Percentiles rank a stretch among this genome's conserved stretches.
These are phyloP conservation scores for Ascochyta fabae DNA, from an alignment of 2,329 filamentous ascomycete species.

Conservation along the genomic window DNA sequence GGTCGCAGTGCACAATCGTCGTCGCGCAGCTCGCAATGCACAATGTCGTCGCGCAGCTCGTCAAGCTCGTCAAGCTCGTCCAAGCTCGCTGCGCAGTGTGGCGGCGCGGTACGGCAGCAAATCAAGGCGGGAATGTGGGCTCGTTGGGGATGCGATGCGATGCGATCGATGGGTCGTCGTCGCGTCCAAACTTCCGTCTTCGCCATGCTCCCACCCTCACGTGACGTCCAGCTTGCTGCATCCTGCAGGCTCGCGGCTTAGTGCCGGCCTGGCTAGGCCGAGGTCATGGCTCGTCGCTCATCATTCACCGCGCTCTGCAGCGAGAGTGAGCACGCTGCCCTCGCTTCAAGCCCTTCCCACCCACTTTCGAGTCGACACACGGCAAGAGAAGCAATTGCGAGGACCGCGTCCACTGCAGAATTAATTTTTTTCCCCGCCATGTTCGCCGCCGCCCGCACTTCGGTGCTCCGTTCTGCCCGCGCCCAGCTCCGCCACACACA, in stretches of 20 bases:
- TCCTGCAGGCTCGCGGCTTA: neutral
- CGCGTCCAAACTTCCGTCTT: slow-evolving; percentile 35
- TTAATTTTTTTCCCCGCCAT: no score
- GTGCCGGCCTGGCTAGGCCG: slow-evolving; percentile 9
- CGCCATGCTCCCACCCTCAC: slow-evolving; percentile 39
- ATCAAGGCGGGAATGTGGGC: slow-evolving; percentile 31
- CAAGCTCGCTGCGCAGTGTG: slow-evolving; percentile 7
- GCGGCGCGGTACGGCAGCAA: slow-evolving; percentile 14
- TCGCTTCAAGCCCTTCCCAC: no score
- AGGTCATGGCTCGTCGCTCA: slow-evolving; percentile 6
- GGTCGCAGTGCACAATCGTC: no score
- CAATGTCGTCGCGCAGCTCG: slow-evolving; percentile 4
- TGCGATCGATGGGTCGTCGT: slow-evolving; percentile 31
- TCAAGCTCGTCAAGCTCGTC: neutral
- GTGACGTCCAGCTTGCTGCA: slow-evolving; percentile 13
- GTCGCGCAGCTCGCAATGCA: neutral
- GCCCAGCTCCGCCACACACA: slow-evolving; percentile 53
- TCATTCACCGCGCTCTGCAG: neutral
- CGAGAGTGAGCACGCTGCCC: no score
- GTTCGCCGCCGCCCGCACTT: slow-evolving; percentile 46
- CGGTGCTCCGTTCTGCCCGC: slow-evolving; percentile 47
- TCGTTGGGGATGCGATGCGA: slow-evolving; percentile 36
- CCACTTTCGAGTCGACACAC: neutral
- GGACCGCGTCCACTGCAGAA: no score
- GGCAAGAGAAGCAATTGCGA: neutral